phyloP scores from a whole-genome alignment of 352 stramenopile genomes.

The Phytophthora tentaculata region DNA sequence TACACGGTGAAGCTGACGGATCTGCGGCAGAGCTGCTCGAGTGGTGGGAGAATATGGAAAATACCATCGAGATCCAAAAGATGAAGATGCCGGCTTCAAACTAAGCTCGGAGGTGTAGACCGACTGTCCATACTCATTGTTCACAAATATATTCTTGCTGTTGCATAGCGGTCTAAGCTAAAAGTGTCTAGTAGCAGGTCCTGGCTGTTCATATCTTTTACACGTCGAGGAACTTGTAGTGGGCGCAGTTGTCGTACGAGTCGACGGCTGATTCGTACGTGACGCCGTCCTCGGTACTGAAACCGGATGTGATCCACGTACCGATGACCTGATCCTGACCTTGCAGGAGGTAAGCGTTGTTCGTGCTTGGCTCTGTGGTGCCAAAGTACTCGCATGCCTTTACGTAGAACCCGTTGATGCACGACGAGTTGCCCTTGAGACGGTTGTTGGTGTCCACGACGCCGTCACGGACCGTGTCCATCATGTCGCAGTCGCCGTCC shows the following conservation, averaged over 20 bases:
- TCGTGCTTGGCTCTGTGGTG: constrained; percentile 40
- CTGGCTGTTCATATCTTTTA: constrained; percentile 14
- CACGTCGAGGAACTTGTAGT: constrained; percentile 50
- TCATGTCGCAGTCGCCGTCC: constrained; percentile 68
- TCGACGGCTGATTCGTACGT: constrained; percentile 54
- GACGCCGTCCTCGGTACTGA: constrained; percentile 61
- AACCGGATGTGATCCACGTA: constrained; percentile 74
- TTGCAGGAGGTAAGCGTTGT: constrained; percentile 66
- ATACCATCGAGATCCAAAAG: constrained; percentile 30
- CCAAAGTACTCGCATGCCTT: constrained; percentile 62
- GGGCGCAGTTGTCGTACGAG: constrained; percentile 39
- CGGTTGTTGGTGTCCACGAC: constrained; percentile 74
- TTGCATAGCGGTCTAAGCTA: constrained; percentile 9
- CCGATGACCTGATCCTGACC: constrained; percentile 68
- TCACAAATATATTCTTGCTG: constrained; percentile 24
- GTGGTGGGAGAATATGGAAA: constrained; percentile 41
- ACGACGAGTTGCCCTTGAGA: constrained; percentile 49
- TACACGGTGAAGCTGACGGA: constrained; percentile 33
- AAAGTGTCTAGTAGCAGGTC: not conserved
- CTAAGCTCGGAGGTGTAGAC: constrained; percentile 2
- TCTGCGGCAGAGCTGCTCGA: constrained; percentile 20
- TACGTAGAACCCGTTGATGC: constrained; percentile 72
- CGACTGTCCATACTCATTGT: not conserved
- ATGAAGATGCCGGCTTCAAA: constrained; percentile 3
- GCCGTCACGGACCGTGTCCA: constrained; percentile 60